These are phyloP conservation scores for Citrullus colocynthis DNA, from an alignment of 306 rosid genomes.

Conservation along the genomic window DNA sequence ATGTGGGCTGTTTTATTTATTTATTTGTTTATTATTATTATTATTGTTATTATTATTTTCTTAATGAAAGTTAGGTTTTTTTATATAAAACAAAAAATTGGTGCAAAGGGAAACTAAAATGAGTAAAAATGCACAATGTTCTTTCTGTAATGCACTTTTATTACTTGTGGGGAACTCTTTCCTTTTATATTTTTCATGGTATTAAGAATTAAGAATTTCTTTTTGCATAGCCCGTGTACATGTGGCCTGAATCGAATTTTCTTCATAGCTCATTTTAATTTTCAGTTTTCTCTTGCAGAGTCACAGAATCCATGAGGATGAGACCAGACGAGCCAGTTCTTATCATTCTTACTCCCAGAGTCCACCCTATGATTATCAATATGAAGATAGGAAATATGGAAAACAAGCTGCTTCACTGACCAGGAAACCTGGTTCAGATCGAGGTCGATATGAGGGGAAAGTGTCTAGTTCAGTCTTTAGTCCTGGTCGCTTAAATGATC, in stretches of 20 bases:
- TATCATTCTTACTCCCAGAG: constrained; percentile 96
- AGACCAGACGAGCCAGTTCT: constrained; percentile 83
- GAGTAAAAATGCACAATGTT: not conserved
- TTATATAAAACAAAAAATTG: no score
- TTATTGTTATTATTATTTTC: no score
- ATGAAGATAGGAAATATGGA: constrained; percentile 86
- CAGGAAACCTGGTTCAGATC: constrained; percentile 86
- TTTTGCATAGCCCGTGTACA: not conserved
- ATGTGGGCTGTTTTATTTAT: no score
- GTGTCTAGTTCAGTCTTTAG: constrained; percentile 50
- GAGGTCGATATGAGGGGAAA: constrained; percentile 68
- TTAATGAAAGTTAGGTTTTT: no score
- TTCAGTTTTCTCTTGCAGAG: constrained; percentile 27
- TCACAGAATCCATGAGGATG: constrained; percentile 42
- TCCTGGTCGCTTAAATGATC: constrained; percentile 64
- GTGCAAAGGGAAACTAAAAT: not conserved
- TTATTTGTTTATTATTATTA: no score
- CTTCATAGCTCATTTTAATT: constrained; percentile 3
- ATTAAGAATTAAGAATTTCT: not conserved
- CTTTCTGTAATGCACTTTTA: not conserved
- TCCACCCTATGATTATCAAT: constrained; percentile 96
- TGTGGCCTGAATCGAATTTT: not conserved
- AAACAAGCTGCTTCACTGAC: constrained; percentile 53
- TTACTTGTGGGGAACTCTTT: not conserved
- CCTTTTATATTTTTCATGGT: not conserved